A percentile compares a stretch with the other conserved stretches of the same genome.
Conservation (phyloP, 345 rosid species). For the Hibiscus trionum region DNA sequence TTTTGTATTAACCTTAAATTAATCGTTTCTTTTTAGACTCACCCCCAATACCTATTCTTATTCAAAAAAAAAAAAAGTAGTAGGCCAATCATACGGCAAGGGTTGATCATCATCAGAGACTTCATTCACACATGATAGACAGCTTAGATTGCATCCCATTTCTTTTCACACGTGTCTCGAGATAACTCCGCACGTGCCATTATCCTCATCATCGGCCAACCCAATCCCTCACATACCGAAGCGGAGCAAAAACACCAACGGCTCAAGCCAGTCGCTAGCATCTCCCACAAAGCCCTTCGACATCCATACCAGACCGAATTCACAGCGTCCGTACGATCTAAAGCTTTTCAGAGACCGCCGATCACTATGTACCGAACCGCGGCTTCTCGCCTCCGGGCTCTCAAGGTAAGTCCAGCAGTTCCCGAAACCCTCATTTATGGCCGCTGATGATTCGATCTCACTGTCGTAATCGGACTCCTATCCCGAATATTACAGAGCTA, state of each 20-base stretch:
- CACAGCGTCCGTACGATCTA: slow-evolving; percentile 5
- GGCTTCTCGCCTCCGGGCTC: slow-evolving; percentile 33
- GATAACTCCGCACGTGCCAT: background rate
- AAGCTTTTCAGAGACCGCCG: slow-evolving; percentile 11
- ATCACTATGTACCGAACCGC: slow-evolving; percentile 45
- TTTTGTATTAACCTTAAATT: too few species aligned
- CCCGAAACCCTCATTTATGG: background rate
- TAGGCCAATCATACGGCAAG: too few species aligned
- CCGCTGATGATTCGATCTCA: background rate
- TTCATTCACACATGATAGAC: too few species aligned
- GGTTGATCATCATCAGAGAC: too few species aligned
- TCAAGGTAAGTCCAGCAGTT: slow-evolving; percentile 32
- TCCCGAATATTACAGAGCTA: background rate
- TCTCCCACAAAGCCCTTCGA: background rate
- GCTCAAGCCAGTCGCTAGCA: background rate
- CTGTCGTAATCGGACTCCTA: background rate
- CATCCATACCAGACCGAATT: background rate
- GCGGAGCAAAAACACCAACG: background rate
- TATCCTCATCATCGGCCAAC: background rate
- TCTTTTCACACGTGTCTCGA: background rate
- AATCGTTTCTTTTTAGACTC: too few species aligned
- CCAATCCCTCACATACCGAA: background rate
- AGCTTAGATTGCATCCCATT: too few species aligned
- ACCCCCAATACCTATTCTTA: too few species aligned
- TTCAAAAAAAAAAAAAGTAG: too few species aligned